Evolutionary conservation across 78 protist species (phyloP).

Genomic region (Guillardia theta): DNA sequence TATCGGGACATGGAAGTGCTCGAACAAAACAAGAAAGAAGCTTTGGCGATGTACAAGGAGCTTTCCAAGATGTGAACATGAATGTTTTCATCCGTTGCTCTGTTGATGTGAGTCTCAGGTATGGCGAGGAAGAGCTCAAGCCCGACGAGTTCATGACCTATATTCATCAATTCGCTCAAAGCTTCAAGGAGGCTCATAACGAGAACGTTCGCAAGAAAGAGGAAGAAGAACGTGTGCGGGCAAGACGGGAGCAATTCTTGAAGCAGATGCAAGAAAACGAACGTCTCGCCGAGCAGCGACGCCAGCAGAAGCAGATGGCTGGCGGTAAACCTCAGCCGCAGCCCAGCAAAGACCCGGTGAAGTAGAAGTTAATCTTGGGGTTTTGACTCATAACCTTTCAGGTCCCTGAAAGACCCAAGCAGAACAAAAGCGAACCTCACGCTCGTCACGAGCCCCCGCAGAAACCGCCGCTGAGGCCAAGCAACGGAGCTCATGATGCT

Average conservation of each 20-base stretch:
- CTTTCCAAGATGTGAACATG: neutral
- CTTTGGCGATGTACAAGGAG: slow-evolving; percentile 21
- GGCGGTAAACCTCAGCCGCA: too few relatives aligned
- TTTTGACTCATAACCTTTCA: too few relatives aligned
- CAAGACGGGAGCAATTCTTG: neutral
- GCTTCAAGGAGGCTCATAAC: neutral
- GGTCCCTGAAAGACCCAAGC: too few relatives aligned
- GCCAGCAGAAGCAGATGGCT: too few relatives aligned
- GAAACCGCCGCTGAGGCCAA: neutral
- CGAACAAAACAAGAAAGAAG: slow-evolving; percentile 22
- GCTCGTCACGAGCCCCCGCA: neutral
- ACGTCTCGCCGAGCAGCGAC: neutral
- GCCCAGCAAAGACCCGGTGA: too few relatives aligned
- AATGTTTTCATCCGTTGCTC: neutral
- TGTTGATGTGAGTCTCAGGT: neutral
- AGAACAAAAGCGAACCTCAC: neutral
- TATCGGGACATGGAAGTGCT: slow-evolving; percentile 35
- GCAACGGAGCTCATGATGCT: neutral
- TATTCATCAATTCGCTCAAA: neutral
- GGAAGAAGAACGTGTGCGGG: neutral
- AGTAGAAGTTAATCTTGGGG: too few relatives aligned
- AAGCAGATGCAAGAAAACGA: slow-evolving; percentile 15
- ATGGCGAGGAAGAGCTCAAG: slow-evolving; percentile 23
- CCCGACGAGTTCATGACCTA: slow-evolving; percentile 33
- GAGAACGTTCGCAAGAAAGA: neutral